Conservation (phyloP, 495 filamentous ascomycete species). For the Neurospora africana region DNA sequence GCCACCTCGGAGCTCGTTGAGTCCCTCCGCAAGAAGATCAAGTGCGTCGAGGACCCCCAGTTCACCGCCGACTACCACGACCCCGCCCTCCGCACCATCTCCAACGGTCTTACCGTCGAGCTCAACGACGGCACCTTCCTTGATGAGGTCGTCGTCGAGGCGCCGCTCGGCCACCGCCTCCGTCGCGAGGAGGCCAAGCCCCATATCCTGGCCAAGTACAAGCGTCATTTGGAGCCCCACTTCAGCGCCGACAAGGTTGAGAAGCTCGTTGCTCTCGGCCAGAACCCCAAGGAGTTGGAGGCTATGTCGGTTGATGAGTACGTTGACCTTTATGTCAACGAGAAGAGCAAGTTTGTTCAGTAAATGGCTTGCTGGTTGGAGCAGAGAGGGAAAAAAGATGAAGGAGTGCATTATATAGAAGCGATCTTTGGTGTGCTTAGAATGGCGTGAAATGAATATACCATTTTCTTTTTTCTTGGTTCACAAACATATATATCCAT, state of each 20-base stretch:
- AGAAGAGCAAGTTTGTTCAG: slow-evolving; percentile 44
- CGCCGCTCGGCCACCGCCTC: slow-evolving; percentile 84
- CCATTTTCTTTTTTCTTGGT: background rate
- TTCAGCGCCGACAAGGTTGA: slow-evolving; percentile 64
- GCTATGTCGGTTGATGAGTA: slow-evolving; percentile 79
- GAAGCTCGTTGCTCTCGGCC: slow-evolving; percentile 66
- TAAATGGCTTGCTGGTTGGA: slow-evolving; percentile 2
- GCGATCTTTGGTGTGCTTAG: background rate
- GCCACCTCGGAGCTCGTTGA: slow-evolving; percentile 85
- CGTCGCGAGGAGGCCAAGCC: slow-evolving; percentile 95
- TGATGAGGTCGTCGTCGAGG: slow-evolving; percentile 87
- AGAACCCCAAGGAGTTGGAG: slow-evolving; percentile 64
- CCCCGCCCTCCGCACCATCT: slow-evolving; percentile 83
- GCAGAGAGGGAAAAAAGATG: background rate
- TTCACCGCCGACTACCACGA: slow-evolving; percentile 94
- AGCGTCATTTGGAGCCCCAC: slow-evolving; percentile 79
- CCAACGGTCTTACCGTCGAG: slow-evolving; percentile 87
- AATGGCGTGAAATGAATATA: slow-evolving; percentile 1
- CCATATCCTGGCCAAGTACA: slow-evolving; percentile 87
- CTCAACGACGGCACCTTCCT: slow-evolving; percentile 92
- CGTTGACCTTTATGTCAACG: slow-evolving; percentile 75
- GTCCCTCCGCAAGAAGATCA: slow-evolving; percentile 79
- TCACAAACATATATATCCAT: background rate
- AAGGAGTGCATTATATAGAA: background rate
- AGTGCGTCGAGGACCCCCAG: slow-evolving; percentile 88